Base-by-base conservation (phyloP, 208 protist genomes). In the Wallacemonas sp. region DNA sequence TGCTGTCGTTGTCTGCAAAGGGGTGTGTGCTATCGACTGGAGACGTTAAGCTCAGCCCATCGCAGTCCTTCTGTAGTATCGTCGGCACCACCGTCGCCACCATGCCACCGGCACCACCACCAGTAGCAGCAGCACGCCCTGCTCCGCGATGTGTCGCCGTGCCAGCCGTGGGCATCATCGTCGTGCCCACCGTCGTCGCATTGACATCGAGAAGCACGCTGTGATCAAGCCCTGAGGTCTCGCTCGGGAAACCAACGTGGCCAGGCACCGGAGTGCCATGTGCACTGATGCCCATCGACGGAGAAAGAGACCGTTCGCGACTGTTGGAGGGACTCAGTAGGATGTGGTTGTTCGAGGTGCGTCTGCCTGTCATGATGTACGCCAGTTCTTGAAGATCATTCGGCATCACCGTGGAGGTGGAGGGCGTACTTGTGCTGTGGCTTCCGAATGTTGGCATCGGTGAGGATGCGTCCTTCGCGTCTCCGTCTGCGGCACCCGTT, bases 311-410 rank as follows among this genome's bases (percentile, higher is more conserved):
- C 2, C 51, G 51, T 19, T 58, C 51, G 3, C 51, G 51, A 31
- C 51, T 58, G 51, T 58, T 58, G n/a, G 51, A 58, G 3, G 51
- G 26, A 31, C 51, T 58, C 12, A 58, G 51, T 31, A 58, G 51
- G n/a, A 58, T 39, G 51, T 58, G 51, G 30, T 58, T 58, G 51
- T 58, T 58, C 6, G 51, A 12, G 12, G 30, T 26, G n/a, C 62
- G 62, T 9, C 30, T 46, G 17, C 62, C 62, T 26, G 62, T 67
- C 62, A 67, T 67, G 62, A 67, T 67, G 47, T 58, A 67, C 11
- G 62, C 62, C 9, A 67, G 47, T 30, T 67, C 62, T 36, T 67
- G 62, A n/a, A 67, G 22, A 41, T 67, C 62, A 4, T 5, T 41
- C 31, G 31, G 26, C 12, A 9, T 31, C 11, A 4, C 15, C 51